Percentiles rank a stretch among this genome's conserved stretches.
Conservation (phyloP, 164 flowering plant genomes). For the Magnolia sinica region DNA sequence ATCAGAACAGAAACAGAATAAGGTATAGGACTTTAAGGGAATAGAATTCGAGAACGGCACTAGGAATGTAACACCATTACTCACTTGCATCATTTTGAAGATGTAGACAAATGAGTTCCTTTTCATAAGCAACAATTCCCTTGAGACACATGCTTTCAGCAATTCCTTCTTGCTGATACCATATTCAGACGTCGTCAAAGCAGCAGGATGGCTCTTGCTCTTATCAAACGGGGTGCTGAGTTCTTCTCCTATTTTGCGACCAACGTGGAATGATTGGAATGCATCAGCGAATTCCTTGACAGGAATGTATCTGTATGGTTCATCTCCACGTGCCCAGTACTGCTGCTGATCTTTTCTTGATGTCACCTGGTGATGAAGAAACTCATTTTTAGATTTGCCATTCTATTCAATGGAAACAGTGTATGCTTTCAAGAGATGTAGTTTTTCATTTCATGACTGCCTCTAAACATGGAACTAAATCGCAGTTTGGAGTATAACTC, state of each 20-base stretch:
- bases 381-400: background rate
- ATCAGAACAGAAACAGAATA: background rate
- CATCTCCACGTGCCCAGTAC: constrained; percentile 48
- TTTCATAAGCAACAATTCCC: constrained; percentile 70
- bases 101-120: constrained; percentile 61
- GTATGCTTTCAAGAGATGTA: background rate
- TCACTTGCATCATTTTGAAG: constrained; percentile 53
- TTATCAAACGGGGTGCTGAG: constrained; percentile 58
- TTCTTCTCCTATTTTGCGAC: constrained; percentile 40
- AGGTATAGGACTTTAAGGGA: background rate
- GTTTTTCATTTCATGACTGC: background rate
- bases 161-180: constrained; percentile 59
- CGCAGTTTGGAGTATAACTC: background rate
- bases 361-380: background rate
- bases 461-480: background rate
- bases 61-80: constrained; percentile 4
- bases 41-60: background rate
- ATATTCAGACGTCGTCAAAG: constrained; percentile 46
- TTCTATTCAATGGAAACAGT: background rate
- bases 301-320: constrained; percentile 46
- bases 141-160: constrained; percentile 49
- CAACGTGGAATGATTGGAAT: constrained; percentile 57
- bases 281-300: constrained; percentile 55
- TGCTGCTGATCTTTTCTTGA: constrained; percentile 67
- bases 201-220: constrained; percentile 57